Evolutionary conservation across 1,284 basidiomycete species (phyloP).

Genomic region (Bjerkandera adusta): DNA sequence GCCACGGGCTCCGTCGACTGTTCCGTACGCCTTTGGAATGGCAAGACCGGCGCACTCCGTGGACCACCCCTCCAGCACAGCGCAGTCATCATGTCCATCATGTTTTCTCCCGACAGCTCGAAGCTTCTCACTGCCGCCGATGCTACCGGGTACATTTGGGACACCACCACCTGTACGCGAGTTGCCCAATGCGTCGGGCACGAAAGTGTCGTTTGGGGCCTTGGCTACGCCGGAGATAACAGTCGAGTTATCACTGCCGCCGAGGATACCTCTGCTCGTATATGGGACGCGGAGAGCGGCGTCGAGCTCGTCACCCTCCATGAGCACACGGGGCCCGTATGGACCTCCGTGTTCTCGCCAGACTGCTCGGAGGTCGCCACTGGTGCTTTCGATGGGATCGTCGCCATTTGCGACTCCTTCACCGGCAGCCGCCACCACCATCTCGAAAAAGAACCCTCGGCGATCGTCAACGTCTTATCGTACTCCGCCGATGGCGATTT

Average conservation of each 20-base stretch:
- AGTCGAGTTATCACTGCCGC: conserved; percentile 34
- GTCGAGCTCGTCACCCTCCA: conserved; percentile 23
- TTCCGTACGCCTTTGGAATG: conserved; percentile 24
- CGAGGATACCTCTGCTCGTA: conserved; percentile 25
- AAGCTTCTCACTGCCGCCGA: conserved; percentile 10
- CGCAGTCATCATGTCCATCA: conserved; percentile 31
- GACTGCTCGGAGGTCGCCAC: conserved; percentile 19
- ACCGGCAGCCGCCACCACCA: conserved; percentile 4
- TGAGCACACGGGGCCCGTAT: conserved; percentile 20
- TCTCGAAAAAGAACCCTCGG: conserved; percentile 5
- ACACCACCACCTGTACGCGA: background rate
- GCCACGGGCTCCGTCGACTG: conserved; percentile 27
- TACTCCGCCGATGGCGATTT: conserved; percentile 17
- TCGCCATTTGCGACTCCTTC: conserved; percentile 18
- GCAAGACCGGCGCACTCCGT: conserved; percentile 12
- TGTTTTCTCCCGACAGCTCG: conserved; percentile 33
- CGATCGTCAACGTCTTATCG: conserved; percentile 13
- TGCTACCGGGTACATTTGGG: conserved; percentile 7
- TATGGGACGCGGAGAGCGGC: conserved; percentile 26
- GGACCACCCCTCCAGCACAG: conserved; percentile 22
- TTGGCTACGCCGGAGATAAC: conserved; percentile 14
- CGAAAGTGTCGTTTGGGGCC: conserved; percentile 11
- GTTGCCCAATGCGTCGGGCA: conserved; percentile 11
- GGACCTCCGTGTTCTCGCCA: conserved; percentile 18
- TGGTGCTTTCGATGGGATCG: conserved; percentile 18